Base-by-base conservation (phyloP, 169 alveolate genomes). In the Plasmodium malariae region DNA sequence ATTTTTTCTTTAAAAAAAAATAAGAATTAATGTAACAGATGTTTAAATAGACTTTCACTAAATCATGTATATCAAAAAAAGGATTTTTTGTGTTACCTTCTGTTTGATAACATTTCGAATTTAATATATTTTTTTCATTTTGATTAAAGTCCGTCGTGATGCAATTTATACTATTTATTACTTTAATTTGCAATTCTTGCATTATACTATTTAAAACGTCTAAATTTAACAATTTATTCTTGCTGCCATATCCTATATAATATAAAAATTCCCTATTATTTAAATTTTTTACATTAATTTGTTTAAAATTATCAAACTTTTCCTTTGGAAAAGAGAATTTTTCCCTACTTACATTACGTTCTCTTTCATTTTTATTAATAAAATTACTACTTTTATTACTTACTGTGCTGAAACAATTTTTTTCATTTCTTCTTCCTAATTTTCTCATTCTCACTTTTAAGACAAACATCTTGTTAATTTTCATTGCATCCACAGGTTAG, bases 41-140 rank as follows among this genome's bases (percentile, higher is more conserved):
- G 48, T 80, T 80, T 68, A 67, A 59, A 80, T 80, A 80, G 26
- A 80, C 83, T 49, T 80, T 80, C 17, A 80, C 57, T 43, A 80
- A 67, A 80, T 80, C 90, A 60, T 80, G 90, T 32, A 80, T 80
- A 70, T 80, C 90, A 45, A 80, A 80, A 80, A 80, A 80, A 28
- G 90, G 85, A 12, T 73, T 73, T 48, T 80, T 67, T 67, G 7
- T 19, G 6, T 63, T 80, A 32, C 19, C 59, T 37, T 28, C 48
- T 37, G 12, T 30, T 55, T 48, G 34, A 28, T 80, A 80, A 30
- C 73, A 65, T 57, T 80, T 67, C 6, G 80, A 57, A 80, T 80
- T 80, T 80, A 80, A 60, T 30, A 80, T 80, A 80, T 80, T 80
- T 80, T 80, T 63, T 63, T 63, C 48, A 67, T 80, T 80, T 32